Conservation (phyloP, 768 basidiomycete species). For the Scleroderma citrinum region DNA sequence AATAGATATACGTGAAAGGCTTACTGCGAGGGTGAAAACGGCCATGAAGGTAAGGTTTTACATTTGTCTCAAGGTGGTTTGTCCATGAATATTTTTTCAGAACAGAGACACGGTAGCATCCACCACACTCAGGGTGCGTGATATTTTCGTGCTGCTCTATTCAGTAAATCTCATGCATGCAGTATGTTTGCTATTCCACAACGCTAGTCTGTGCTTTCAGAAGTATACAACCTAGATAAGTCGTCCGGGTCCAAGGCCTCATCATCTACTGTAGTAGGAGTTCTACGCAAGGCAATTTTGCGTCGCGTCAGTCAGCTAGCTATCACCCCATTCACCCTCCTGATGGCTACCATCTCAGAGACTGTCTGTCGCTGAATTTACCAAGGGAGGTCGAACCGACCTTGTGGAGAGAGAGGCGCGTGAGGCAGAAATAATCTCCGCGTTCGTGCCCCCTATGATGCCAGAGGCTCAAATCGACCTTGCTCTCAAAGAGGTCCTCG, state of each 20-base stretch:
- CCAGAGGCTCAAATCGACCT: conserved; percentile 50
- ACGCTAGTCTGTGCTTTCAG: conserved; percentile 58
- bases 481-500: conserved; percentile 40
- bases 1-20: conserved; percentile 47
- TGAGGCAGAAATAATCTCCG: conserved; percentile 51
- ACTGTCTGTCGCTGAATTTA: conserved; percentile 54
- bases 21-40: conserved; percentile 50
- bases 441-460: conserved; percentile 56
- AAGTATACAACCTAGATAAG: conserved; percentile 67
- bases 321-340: not conserved
- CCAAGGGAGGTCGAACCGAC: conserved; percentile 52
- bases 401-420: conserved; percentile 56
- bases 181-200: not conserved
- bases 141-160: not conserved
- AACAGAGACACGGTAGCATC: conserved; percentile 50
- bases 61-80: not conserved
- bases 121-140: conserved; percentile 51
- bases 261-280: conserved; percentile 43
- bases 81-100: conserved; percentile 26
- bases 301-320: conserved; percentile 46
- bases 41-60: conserved; percentile 56
- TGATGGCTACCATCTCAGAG: conserved; percentile 32
- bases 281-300: conserved; percentile 52
- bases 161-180: not conserved
- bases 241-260: conserved; percentile 35